Evolutionary conservation across 1,284 basidiomycete species (phyloP).

Genomic region (Vanrija sp.): DNA sequence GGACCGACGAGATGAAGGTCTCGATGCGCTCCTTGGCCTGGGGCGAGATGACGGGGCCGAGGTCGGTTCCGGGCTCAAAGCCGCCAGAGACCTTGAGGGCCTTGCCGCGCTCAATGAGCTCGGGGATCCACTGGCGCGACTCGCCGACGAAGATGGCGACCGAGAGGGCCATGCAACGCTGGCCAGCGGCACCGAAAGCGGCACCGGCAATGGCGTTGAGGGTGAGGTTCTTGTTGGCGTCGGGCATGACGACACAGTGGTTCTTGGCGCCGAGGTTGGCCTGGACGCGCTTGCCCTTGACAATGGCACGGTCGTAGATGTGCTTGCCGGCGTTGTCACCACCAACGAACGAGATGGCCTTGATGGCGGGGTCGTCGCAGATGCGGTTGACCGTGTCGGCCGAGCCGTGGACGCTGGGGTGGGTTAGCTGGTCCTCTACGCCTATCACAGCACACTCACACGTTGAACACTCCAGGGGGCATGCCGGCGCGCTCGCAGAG

Average conservation of each 20-base stretch:
- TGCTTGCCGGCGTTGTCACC: conserved; percentile 89
- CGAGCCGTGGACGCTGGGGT: conserved; percentile 85
- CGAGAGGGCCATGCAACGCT: conserved; percentile 92
- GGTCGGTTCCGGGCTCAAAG: conserved; percentile 79
- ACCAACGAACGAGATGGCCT: conserved; percentile 96
- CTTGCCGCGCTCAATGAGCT: conserved; percentile 77
- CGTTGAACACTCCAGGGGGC: conserved; percentile 72
- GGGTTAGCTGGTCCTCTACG: too few relatives aligned
- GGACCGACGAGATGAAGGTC: conserved; percentile 71
- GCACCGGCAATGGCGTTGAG: conserved; percentile 92
- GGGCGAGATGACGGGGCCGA: conserved; percentile 92
- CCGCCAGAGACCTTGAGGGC: conserved; percentile 82
- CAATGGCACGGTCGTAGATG: conserved; percentile 69
- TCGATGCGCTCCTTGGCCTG: conserved; percentile 76
- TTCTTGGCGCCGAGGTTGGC: conserved; percentile 97
- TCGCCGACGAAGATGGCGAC: conserved; percentile 79
- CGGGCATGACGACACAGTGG: conserved; percentile 90
- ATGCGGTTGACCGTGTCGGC: conserved; percentile 88
- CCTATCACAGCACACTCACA: too few relatives aligned
- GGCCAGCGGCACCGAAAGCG: conserved; percentile 95
- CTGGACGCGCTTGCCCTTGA: conserved; percentile 77
- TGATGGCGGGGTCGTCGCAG: conserved; percentile 86
- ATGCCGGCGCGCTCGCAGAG: conserved; percentile 74
- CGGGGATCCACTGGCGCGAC: conserved; percentile 76
- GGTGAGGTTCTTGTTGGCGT: conserved; percentile 94